Evolutionary conservation across 208 protist species (phyloP), one percentile per base, ranked within the genome.

Genomic region (Leishmania martiniquensis): DNA sequence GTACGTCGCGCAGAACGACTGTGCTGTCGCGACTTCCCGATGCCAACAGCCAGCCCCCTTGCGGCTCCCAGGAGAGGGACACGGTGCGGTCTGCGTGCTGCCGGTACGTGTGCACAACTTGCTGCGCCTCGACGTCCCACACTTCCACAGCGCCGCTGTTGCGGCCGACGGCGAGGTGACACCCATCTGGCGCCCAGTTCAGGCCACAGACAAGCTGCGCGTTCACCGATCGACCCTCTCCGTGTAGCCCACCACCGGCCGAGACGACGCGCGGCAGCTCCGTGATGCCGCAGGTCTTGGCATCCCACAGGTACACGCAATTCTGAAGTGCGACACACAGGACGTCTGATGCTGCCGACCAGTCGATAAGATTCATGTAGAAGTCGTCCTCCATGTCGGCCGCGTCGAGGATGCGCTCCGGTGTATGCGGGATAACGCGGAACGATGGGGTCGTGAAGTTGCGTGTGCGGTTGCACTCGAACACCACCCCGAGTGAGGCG

Each of bases 331-430:
- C 99, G 34, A 99, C 99, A 29, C 98, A 95, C 13, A 99, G 84
- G 9, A 98, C 69, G 71, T 97, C 89, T 6, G 54, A 76, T 34
- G 85, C 86, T 29, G 75, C 77, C 57, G 86, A 94, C 98, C 99
- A 99, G 88, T 99, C 99, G 4, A 99, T 90, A 10, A 99, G 87
- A 82, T 99, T 99, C 17, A 99, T 90, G 91, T 99, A 99, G 80
- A 99, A 99, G 91, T 99, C 99, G 77, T 99, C 99, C 65, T 98
- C 81, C 69, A 99, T 88, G 72, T 99, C 98, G 1, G 98, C 99
- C 37, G 99, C 99, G 84, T 99, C 99, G 1, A 99, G 87, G 57
- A 99, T 98, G 75, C 96, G 89, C 71, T 99, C 97, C 3, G 98
- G 94, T 2, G 91, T 97, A 66, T 97, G 87, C 22, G 98, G 88